A percentile compares a stretch with the other conserved stretches of the same genome.
phyloP scores from a whole-genome alignment of 2,329 filamentous ascomycete species.

The Claviceps digitariae region DNA sequence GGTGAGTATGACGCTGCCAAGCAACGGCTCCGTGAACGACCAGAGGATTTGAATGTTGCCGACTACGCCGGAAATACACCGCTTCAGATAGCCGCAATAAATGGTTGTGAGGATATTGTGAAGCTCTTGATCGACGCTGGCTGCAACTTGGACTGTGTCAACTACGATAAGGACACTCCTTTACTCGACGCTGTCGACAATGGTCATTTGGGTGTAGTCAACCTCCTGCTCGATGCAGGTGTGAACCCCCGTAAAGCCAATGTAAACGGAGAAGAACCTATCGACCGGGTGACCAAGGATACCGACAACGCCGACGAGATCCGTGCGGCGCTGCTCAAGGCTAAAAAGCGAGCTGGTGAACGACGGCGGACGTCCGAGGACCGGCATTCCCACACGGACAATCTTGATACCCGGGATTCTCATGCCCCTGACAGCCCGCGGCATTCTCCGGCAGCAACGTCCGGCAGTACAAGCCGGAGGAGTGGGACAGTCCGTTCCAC shows the following conservation, averaged over 20 bases:
- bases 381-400: slow-evolving; percentile 32
- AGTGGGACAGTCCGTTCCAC: slow-evolving; percentile 43
- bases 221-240: slow-evolving; percentile 67
- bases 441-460: slow-evolving; percentile 35
- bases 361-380: slow-evolving; percentile 45
- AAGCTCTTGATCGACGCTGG: slow-evolving; percentile 73
- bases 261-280: slow-evolving; percentile 80
- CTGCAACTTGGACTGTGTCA: slow-evolving; percentile 67
- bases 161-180: slow-evolving; percentile 80
- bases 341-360: slow-evolving; percentile 40
- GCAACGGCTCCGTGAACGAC: slow-evolving; percentile 59
- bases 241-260: slow-evolving; percentile 88
- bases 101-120: slow-evolving; percentile 78
- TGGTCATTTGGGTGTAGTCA: slow-evolving; percentile 78
- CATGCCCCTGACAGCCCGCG: slow-evolving; percentile 46
- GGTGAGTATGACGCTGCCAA: slow-evolving; percentile 72
- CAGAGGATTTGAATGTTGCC: slow-evolving; percentile 75
- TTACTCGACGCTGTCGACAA: slow-evolving; percentile 95
- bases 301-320: slow-evolving; percentile 71
- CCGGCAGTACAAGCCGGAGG: slow-evolving; percentile 30
- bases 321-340: slow-evolving; percentile 49
- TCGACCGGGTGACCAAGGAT: slow-evolving; percentile 67
- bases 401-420: slow-evolving; percentile 34
- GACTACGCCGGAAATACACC: slow-evolving; percentile 97
- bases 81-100: slow-evolving; percentile 80